Percentiles rank a stretch among this genome's conserved stretches.
Evolutionary conservation across 192 early-diverging fungal species (phyloP).

Genomic region (Coemansia sp.): DNA sequence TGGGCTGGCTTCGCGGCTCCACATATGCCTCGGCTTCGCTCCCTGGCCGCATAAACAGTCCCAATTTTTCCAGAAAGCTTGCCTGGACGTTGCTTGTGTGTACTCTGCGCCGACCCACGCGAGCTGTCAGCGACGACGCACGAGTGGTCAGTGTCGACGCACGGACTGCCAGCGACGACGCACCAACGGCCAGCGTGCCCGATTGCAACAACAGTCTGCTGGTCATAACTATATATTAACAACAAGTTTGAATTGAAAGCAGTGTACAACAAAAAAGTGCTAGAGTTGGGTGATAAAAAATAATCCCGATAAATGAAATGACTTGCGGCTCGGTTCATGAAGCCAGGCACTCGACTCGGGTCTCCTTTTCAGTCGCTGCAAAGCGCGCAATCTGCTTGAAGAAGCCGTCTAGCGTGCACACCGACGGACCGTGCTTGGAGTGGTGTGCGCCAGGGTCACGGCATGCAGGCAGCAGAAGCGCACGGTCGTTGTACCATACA

Average conservation of each 20-base stretch:
- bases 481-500: conserved; percentile 48
- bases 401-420: conserved; percentile 53
- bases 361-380: conserved; percentile 30
- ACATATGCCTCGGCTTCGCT: conserved; percentile 7
- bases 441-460: conserved; percentile 51
- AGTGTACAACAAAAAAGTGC: background rate
- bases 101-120: background rate
- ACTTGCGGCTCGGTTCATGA: background rate
- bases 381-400: conserved; percentile 47
- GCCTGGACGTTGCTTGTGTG: conserved; percentile 1
- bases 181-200: background rate
- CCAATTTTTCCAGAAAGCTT: conserved; percentile 4
- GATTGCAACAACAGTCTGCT: conserved; percentile 8
- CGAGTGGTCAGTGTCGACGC: too few species aligned
- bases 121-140: background rate
- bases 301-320: background rate
- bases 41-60: conserved; percentile 2
- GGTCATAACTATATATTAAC: conserved; percentile 3
- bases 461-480: conserved; percentile 41
- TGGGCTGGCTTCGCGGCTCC: background rate
- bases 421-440: conserved; percentile 22
- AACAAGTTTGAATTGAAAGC: background rate
- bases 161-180: too few species aligned
- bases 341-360: conserved; percentile 4
- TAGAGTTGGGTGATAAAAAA: background rate